phyloP scores from a whole-genome alignment of 768 basidiomycete species.

The Lanmaoa rubissima region DNA sequence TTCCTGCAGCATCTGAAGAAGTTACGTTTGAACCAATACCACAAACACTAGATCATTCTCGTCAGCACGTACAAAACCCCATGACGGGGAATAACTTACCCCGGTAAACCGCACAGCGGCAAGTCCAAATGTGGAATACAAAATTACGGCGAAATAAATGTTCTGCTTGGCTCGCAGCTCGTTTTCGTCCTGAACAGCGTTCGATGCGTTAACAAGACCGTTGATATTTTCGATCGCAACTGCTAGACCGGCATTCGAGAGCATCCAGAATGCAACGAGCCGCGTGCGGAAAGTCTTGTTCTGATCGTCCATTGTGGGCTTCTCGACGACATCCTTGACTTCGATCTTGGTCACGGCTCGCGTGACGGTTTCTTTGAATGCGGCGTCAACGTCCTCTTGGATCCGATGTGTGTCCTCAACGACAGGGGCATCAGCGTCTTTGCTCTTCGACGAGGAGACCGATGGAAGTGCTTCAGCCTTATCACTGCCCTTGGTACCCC shows the following conservation, averaged over 20 bases:
- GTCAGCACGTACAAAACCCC: not conserved
- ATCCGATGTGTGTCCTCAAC: constrained; percentile 83
- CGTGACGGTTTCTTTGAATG: constrained; percentile 89
- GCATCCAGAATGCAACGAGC: constrained; percentile 80
- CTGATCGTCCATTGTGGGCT: constrained; percentile 83
- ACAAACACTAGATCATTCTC: constrained; percentile 59
- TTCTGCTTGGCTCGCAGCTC: constrained; percentile 48
- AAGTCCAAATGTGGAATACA: constrained; percentile 77
- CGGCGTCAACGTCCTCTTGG: constrained; percentile 86
- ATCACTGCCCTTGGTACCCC: constrained; percentile 96
- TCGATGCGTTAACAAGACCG: constrained; percentile 46
- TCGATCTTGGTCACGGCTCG: constrained; percentile 79
- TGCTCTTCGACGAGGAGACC: constrained; percentile 78
- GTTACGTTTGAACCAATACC: constrained; percentile 80
- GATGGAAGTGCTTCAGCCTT: constrained; percentile 91
- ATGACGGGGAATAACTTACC: constrained; percentile 43
- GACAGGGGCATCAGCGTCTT: constrained; percentile 69
- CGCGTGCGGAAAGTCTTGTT: constrained; percentile 94
- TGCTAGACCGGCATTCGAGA: constrained; percentile 65
- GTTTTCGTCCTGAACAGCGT: constrained; percentile 40
- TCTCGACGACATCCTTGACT: constrained; percentile 64
- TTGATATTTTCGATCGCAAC: constrained; percentile 76
- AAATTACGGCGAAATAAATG: constrained; percentile 71
- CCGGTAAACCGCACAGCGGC: constrained; percentile 72
- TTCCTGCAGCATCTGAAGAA: constrained; percentile 78